A percentile compares a stretch with the other conserved stretches of the same genome.
These are phyloP conservation scores for Arxiozyma slooffiae DNA, from an alignment of 1,139 yeast genomes.

Conservation along the genomic window DNA sequence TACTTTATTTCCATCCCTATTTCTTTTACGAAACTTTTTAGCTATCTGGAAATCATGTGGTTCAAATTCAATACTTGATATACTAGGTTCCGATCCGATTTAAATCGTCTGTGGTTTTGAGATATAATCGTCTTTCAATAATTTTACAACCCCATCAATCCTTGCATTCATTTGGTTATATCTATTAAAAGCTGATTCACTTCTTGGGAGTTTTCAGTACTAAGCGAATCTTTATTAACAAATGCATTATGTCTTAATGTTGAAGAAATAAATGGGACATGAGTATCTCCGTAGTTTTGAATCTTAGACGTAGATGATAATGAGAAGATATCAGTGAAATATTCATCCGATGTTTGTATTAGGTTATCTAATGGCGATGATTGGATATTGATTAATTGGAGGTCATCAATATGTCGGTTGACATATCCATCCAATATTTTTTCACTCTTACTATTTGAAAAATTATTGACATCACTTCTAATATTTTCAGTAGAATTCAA, in stretches of 20 bases:
- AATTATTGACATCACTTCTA: background rate
- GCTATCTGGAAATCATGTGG: conserved; percentile 12
- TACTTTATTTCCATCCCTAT: background rate
- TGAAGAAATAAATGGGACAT: background rate
- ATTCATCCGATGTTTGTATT: conserved; percentile 1
- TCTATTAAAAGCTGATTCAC: conserved; percentile 5
- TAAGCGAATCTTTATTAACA: background rate
- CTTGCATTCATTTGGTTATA: conserved; percentile 11
- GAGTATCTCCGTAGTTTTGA: background rate
- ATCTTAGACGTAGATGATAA: background rate
- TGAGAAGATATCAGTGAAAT: background rate
- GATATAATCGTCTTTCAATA: conserved; percentile 11
- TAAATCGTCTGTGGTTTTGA: background rate
- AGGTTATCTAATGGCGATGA: conserved; percentile 1
- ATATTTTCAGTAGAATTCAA: background rate
- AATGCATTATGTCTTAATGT: background rate
- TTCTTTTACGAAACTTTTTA: conserved; percentile 7
- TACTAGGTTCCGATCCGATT: conserved; percentile 2
- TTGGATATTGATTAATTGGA: background rate
- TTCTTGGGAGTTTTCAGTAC: background rate
- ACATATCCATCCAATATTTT: background rate
- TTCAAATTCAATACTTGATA: conserved; percentile 4
- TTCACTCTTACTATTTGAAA: background rate
- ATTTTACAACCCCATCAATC: conserved; percentile 17
- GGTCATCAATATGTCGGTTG: background rate